phyloP scores from a whole-genome alignment of 768 basidiomycete genomes.

The Pisolithus microcarpus region DNA sequence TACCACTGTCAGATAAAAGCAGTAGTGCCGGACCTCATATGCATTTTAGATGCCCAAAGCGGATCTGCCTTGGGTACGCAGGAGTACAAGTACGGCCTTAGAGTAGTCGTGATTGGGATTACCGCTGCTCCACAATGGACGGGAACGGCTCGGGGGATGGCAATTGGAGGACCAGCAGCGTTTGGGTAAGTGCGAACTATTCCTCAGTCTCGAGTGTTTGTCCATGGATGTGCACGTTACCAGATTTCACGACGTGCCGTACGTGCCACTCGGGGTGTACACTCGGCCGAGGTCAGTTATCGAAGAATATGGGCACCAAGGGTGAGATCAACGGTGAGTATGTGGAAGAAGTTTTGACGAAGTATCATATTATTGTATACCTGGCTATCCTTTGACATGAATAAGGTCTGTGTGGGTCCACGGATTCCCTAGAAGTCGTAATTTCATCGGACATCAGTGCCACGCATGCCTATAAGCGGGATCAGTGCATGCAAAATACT shows the following conservation, averaged over 20 bases:
- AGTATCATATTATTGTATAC: too few species aligned
- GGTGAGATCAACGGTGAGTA: not conserved
- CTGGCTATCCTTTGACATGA: too few species aligned
- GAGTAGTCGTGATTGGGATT: slow-evolving; percentile 46
- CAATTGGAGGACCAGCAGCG: slow-evolving; percentile 44
- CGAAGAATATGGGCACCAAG: slow-evolving; percentile 29
- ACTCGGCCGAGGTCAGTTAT: slow-evolving; percentile 40
- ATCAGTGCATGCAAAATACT: too few species aligned
- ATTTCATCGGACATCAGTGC: too few species aligned
- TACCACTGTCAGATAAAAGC: slow-evolving; percentile 36
- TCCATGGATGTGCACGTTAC: slow-evolving; percentile 4
- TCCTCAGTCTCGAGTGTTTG: not conserved
- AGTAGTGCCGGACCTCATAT: slow-evolving; percentile 60
- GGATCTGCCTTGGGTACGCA: slow-evolving; percentile 58
- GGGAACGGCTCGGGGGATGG: slow-evolving; percentile 40
- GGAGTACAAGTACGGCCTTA: slow-evolving; percentile 53
- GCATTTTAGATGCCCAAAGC: slow-evolving; percentile 55
- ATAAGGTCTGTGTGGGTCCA: too few species aligned
- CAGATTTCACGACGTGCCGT: slow-evolving; percentile 28
- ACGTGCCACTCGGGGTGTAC: slow-evolving; percentile 35
- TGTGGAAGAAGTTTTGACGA: too few species aligned
- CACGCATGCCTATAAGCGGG: too few species aligned
- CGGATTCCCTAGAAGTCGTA: too few species aligned
- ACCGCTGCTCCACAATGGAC: slow-evolving; percentile 52
- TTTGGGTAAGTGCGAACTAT: slow-evolving; percentile 37